Evolutionary conservation across 2,329 filamentous ascomycete species (phyloP).

Genomic region (Microdochium paspali): DNA sequence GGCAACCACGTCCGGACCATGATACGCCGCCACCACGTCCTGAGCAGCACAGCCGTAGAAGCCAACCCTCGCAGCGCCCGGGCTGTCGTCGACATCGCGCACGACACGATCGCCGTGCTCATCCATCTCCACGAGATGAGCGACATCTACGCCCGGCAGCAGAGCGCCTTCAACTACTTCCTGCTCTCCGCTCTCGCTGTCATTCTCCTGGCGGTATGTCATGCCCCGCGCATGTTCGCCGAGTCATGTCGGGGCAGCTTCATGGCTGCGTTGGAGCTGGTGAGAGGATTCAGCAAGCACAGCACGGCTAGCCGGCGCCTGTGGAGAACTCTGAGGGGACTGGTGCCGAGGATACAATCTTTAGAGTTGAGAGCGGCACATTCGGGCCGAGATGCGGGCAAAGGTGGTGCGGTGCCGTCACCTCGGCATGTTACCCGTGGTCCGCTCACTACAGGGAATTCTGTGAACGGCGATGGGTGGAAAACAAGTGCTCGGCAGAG

Average conservation of each 20-base stretch:
- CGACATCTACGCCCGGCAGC: constrained; percentile 26
- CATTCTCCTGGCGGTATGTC: constrained; percentile 32
- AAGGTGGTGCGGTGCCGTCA: no score
- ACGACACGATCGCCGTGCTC: constrained; percentile 25
- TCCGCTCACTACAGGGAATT: no score
- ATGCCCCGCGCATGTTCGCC: constrained; percentile 31
- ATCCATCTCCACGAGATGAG: constrained; percentile 18
- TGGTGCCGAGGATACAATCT: constrained; percentile 21
- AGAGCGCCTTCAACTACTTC: constrained; percentile 30
- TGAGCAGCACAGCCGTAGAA: constrained; percentile 26
- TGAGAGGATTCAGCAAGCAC: constrained; percentile 20
- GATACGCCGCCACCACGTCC: constrained; percentile 31
- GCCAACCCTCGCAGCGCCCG: constrained; percentile 1
- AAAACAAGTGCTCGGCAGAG: no score
- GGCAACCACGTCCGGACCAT: constrained; percentile 34
- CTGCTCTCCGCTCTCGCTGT: constrained; percentile 26
- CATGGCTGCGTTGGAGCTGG: constrained; percentile 14
- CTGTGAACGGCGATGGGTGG: no score
- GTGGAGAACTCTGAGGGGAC: constrained; percentile 24
- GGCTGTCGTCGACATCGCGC: constrained; percentile 4
- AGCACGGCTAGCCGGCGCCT: constrained; percentile 21
- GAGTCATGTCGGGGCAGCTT: no score
- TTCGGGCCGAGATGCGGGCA: no score
- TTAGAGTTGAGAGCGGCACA: no score
- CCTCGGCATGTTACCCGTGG: no score